Evolutionary conservation across 306 rosid species (phyloP).

Genomic region (Fragaria iinumae): DNA sequence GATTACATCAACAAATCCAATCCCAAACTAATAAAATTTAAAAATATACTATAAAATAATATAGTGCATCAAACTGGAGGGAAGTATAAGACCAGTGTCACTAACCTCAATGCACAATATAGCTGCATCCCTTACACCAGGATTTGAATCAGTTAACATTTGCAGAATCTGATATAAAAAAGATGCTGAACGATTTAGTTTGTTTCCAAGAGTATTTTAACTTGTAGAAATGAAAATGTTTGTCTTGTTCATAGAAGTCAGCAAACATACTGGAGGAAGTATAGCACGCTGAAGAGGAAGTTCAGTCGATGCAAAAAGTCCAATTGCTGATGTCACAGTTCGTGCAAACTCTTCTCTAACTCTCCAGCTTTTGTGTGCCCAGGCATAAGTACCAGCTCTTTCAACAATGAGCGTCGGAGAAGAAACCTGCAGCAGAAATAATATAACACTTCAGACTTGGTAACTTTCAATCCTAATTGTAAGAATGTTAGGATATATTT

Average conservation of each 20-base stretch:
- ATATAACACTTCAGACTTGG: not conserved
- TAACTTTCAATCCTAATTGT: not conserved
- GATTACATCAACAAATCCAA: conserved; percentile 4
- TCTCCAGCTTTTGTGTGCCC: conserved; percentile 97
- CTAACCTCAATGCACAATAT: conserved; percentile 87
- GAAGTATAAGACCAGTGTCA: conserved; percentile 11
- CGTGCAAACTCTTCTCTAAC: conserved; percentile 95
- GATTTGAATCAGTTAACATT: conserved; percentile 81
- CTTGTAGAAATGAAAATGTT: conserved; percentile 7
- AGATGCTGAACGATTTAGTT: conserved; percentile 15
- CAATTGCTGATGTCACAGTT: conserved; percentile 92
- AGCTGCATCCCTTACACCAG: conserved; percentile 92
- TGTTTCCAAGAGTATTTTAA: conserved; percentile 10
- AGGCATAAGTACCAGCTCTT: conserved; percentile 95
- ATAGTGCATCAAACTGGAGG: not conserved
- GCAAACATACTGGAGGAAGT: conserved; percentile 80
- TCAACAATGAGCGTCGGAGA: conserved; percentile 98
- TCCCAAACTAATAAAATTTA: not conserved
- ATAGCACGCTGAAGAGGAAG: conserved; percentile 89
- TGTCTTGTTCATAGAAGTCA: conserved; percentile 14
- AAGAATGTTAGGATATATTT: not conserved
- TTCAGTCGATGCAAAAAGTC: conserved; percentile 87
- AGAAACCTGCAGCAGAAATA: conserved; percentile 58
- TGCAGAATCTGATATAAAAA: conserved; percentile 70
- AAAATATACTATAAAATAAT: not conserved